Base-by-base conservation (phyloP, 371 early-diverging fungal species). In the Apophysomyces trapeziformis region DNA sequence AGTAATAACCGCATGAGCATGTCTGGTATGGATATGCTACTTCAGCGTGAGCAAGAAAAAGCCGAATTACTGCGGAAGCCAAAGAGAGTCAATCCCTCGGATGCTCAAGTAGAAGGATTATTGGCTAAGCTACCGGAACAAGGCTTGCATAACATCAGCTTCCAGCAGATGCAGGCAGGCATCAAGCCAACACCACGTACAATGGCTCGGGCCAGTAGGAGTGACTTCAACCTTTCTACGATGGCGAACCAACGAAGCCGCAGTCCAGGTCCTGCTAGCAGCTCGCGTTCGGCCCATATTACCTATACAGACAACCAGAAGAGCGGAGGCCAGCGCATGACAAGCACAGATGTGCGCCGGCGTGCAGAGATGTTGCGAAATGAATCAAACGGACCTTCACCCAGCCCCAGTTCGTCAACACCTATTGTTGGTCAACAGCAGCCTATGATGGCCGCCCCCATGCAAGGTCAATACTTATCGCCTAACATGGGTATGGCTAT, bases 1-100 rank as follows among this genome's bases (percentile, higher is more conserved):
- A 26, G 16, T 13, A n/a, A 56, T 8, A 74, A 78, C 36, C 77
- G 82, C 4, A 70, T 69, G 41, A 78, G 83, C 61, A 66, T 80
- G 36, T 78, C 83, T 21, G 83, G 76, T 16, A 80, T 82, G 82
- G 82, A 82, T 58, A 44, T 82, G 38, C 66, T 82, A 69, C 37
- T 75, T 7, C 77, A 82, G 64, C 60, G 75, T 14, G 82, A 82
- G 63, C 69, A 74, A 58, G 79, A 82, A 67, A 78, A 77, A n/a
- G 68, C 46, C 6, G 56, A 70, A 14, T 62, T 63, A 26, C 36
- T 60, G 12, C 74, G 70, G 18, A 73, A 75, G 35, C 67, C 72
- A n/a, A 72, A 76, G 62, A 72, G 71, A 60, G 63, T 76, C 16
- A 75, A 74, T 57, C 69, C 77, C 37, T 73, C 77, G 11, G 73